These are phyloP conservation scores for Vaccinium darrowii DNA, from an alignment of 148 eudicot species.

Conservation along the genomic window DNA sequence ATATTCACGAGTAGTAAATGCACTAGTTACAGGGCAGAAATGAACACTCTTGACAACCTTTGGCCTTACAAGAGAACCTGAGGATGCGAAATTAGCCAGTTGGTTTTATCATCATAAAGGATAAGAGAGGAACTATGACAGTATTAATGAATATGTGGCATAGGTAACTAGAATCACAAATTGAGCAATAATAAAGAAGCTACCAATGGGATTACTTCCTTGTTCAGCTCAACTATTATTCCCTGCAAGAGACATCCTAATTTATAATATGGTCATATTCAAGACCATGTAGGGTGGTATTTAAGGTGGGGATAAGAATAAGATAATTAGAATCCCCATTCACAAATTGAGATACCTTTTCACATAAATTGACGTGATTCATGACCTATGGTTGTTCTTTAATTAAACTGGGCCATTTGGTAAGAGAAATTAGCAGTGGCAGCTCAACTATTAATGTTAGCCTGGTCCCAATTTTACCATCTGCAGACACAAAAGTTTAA, in stretches of 20 bases:
- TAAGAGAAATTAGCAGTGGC: constrained; percentile 11
- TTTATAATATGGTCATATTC: background rate
- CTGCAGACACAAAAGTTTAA: background rate
- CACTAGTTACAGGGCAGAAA: constrained; percentile 75
- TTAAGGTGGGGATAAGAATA: background rate
- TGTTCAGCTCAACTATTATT: background rate
- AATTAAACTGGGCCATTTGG: background rate
- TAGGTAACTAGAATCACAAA: background rate
- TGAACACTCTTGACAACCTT: constrained; percentile 98
- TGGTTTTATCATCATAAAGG: background rate
- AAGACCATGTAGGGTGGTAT: background rate
- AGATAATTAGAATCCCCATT: background rate
- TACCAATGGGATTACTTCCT: constrained; percentile 6
- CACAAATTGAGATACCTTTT: background rate
- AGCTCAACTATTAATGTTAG: background rate
- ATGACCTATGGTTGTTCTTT: background rate
- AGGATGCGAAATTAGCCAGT: background rate
- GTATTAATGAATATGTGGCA: background rate
- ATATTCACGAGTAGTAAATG: constrained; percentile 82
- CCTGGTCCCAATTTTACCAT: background rate
- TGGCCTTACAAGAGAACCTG: constrained; percentile 99
- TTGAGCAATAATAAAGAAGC: background rate
- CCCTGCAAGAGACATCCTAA: background rate
- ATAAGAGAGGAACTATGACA: background rate
- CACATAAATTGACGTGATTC: background rate